A percentile compares a stretch with the other conserved stretches of the same genome.
Evolutionary conservation across 2,329 filamentous ascomycete genomes (phyloP).

Genomic region (Cryphonectria parasitica): DNA sequence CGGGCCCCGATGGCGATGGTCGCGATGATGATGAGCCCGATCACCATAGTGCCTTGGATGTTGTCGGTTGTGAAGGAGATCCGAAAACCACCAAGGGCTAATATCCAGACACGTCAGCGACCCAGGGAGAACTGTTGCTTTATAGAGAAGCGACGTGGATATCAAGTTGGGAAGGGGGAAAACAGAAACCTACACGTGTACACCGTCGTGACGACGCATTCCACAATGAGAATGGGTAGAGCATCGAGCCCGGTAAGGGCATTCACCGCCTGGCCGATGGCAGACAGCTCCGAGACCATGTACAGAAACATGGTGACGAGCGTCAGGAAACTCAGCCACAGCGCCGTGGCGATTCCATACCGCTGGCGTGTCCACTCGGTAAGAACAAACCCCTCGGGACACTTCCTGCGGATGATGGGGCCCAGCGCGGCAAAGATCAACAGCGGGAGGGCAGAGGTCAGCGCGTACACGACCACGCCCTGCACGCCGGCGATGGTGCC

Average conservation of each 20-base stretch:
- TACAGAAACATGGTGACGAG: constrained; percentile 83
- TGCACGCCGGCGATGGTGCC: constrained; percentile 80
- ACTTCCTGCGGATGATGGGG: constrained; percentile 77
- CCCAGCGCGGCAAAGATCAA: constrained; percentile 75
- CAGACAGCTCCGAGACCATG: constrained; percentile 84
- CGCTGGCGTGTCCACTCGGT: constrained; percentile 84
- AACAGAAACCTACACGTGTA: constrained; percentile 67
- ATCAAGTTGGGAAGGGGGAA: constrained; percentile 28
- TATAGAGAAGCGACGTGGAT: constrained; percentile 14
- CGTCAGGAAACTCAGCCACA: constrained; percentile 78
- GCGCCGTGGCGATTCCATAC: constrained; percentile 69
- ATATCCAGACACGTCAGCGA: background rate
- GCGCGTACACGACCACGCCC: constrained; percentile 75
- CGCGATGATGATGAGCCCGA: constrained; percentile 74
- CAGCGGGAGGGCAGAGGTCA: constrained; percentile 73
- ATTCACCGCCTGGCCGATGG: constrained; percentile 77
- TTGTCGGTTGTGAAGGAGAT: constrained; percentile 86
- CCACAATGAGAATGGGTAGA: constrained; percentile 75
- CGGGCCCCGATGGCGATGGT: constrained; percentile 78
- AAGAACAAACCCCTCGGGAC: constrained; percentile 81
- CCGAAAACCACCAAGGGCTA: constrained; percentile 78
- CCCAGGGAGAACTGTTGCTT: too few relatives aligned
- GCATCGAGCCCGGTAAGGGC: constrained; percentile 75
- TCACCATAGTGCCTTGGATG: constrained; percentile 78
- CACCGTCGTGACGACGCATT: constrained; percentile 77